phyloP scores from a whole-genome alignment of 805 yeast species.

The Komagataella pseudopastoris region DNA sequence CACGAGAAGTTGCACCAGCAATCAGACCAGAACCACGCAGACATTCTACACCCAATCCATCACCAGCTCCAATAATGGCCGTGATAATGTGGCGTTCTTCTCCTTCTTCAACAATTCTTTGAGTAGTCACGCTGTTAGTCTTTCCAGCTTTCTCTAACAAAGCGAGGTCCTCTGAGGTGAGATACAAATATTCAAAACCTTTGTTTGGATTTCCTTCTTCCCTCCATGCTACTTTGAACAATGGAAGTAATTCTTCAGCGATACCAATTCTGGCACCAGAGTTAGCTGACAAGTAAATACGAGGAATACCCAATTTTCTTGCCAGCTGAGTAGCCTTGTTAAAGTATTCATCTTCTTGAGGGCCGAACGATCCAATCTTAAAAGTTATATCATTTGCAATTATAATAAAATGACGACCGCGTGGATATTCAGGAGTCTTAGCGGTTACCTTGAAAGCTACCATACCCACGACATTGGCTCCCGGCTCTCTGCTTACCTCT shows the following conservation, averaged over 20 bases:
- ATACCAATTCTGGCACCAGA: constrained; percentile 99
- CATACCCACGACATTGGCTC: constrained; percentile 94
- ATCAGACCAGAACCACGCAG: constrained; percentile 95
- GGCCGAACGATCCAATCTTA: constrained; percentile 98
- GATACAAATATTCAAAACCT: constrained; percentile 85
- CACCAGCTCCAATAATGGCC: constrained; percentile 84
- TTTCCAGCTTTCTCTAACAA: constrained; percentile 47
- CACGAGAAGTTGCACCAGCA: constrained; percentile 97
- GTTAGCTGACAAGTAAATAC: constrained; percentile 93
- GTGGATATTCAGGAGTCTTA: constrained; percentile 94
- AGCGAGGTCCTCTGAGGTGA: constrained; percentile 52
- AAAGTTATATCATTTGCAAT: constrained; percentile 96
- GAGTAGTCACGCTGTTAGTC: constrained; percentile 53
- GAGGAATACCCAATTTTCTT: constrained; percentile 81
- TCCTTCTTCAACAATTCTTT: constrained; percentile 72
- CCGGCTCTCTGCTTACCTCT: constrained; percentile 90
- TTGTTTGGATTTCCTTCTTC: constrained; percentile 59
- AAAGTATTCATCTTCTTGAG: constrained; percentile 87
- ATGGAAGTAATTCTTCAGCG: constrained; percentile 90
- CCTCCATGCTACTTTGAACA: constrained; percentile 88
- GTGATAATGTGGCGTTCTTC: constrained; percentile 71
- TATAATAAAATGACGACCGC: constrained; percentile 85
- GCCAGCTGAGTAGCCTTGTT: constrained; percentile 88
- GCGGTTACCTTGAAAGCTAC: constrained; percentile 87
- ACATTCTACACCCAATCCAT: constrained; percentile 98